These are phyloP conservation scores for Maudiozyma pseudohumilis DNA, from an alignment of 805 yeast species.

Conservation along the genomic window DNA sequence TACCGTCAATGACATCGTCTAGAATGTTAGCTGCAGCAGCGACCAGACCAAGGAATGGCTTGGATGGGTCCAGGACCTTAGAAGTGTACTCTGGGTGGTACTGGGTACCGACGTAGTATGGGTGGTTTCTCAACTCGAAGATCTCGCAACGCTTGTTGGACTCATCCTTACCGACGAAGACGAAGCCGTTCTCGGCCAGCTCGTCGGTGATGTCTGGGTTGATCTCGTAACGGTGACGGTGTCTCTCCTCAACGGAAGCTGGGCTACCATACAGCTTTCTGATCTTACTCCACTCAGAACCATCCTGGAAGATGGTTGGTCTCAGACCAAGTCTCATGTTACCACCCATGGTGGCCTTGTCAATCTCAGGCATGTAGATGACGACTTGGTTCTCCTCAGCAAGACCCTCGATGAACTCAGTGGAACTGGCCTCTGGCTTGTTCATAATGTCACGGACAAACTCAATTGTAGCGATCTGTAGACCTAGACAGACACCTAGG, in stretches of 20 bases:
- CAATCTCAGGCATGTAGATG: conserved; percentile 97
- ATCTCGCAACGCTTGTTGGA: conserved; percentile 87
- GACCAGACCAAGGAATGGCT: conserved; percentile 91
- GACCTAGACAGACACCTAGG: conserved; percentile 93
- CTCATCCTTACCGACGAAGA: conserved; percentile 91
- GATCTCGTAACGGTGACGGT: conserved; percentile 96
- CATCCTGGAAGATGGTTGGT: conserved; percentile 68
- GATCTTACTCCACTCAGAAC: conserved; percentile 57
- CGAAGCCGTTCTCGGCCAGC: conserved; percentile 71
- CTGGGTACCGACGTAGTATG: conserved; percentile 90
- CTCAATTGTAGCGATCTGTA: conserved; percentile 95
- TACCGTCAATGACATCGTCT: conserved; percentile 46
- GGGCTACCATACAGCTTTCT: conserved; percentile 70
- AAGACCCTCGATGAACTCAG: conserved; percentile 65
- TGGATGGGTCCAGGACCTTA: conserved; percentile 91
- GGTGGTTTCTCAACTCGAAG: conserved; percentile 76
- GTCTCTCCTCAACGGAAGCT: conserved; percentile 75
- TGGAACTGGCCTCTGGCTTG: conserved; percentile 57
- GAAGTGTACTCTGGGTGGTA: conserved; percentile 98
- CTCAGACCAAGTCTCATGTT: conserved; percentile 97
- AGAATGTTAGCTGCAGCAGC: conserved; percentile 88
- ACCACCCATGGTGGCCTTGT: conserved; percentile 92
- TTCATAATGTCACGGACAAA: conserved; percentile 76
- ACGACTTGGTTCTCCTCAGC: conserved; percentile 58
- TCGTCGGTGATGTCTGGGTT: conserved; percentile 69